These are phyloP conservation scores for Geoglossum glabrum DNA, from an alignment of 495 filamentous ascomycete species.

Conservation along the genomic window DNA sequence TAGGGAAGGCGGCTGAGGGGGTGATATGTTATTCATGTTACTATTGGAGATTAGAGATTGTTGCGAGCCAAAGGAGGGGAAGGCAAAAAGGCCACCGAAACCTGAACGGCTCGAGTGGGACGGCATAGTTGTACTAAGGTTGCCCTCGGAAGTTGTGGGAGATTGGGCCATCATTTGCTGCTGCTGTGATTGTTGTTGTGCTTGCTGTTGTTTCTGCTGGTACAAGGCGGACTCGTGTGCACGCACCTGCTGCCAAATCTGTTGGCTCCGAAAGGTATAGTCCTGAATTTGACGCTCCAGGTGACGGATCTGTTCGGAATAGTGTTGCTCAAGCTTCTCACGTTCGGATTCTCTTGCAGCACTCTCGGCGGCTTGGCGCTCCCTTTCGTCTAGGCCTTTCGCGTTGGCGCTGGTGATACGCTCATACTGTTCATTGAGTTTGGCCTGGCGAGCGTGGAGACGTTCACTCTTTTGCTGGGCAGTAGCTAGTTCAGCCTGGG, in stretches of 20 bases:
- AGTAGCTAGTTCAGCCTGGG: slow-evolving; percentile 45
- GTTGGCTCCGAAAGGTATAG: slow-evolving; percentile 18
- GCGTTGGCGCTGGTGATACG: slow-evolving; percentile 57
- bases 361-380: slow-evolving; percentile 49
- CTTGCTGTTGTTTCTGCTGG: slow-evolving; percentile 5
- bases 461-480: slow-evolving; percentile 61
- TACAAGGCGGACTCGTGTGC: slow-evolving; percentile 14
- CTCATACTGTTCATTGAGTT: slow-evolving; percentile 60
- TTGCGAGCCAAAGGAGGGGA: slow-evolving; percentile 1
- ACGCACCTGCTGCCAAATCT: slow-evolving; percentile 22
- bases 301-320: slow-evolving; percentile 15
- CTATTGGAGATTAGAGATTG: not conserved
- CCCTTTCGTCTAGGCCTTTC: slow-evolving; percentile 52
- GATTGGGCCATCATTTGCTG: slow-evolving; percentile 1
- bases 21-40: not conserved
- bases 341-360: slow-evolving; percentile 45
- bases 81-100: not conserved
- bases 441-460: slow-evolving; percentile 50
- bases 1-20: not conserved
- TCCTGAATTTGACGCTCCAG: slow-evolving; percentile 17
- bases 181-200: not conserved
- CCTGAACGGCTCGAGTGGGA: slow-evolving; percentile 2
- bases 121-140: not conserved
- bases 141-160: not conserved
- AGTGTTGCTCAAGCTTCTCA: slow-evolving; percentile 30